Conservation (phyloP, 495 filamentous ascomycete species). For the Penicillium daleae region DNA sequence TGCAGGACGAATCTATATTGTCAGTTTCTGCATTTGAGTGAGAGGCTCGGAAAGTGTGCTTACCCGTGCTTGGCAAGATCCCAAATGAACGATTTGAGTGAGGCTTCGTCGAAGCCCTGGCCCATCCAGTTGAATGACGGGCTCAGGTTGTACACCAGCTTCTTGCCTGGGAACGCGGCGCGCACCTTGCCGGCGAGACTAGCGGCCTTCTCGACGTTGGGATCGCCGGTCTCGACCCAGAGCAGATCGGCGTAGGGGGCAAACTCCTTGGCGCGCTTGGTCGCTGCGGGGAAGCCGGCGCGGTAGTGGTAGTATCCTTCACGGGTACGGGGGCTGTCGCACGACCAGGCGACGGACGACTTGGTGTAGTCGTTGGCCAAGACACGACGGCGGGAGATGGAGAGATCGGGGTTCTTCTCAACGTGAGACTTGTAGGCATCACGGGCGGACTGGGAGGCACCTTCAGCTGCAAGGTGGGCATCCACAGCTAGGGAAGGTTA, state of each 20-base stretch:
- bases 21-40: constrained; percentile 11
- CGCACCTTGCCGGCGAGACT: constrained; percentile 78
- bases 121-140: constrained; percentile 99
- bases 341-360: constrained; percentile 76
- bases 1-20: constrained; percentile 78
- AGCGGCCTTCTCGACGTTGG: constrained; percentile 73
- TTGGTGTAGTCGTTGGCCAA: constrained; percentile 69
- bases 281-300: constrained; percentile 84
- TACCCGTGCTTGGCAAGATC: constrained; percentile 87
- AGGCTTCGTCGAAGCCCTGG: constrained; percentile 82
- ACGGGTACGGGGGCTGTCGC: constrained; percentile 90
- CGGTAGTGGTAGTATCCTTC: constrained; percentile 97
- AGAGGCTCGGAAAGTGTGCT: constrained; percentile 2
- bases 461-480: constrained; percentile 67
- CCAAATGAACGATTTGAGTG: constrained; percentile 90
- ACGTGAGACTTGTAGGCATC: constrained; percentile 65
- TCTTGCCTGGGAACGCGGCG: constrained; percentile 68
- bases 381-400: constrained; percentile 72
- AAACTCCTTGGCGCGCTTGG: constrained; percentile 89
- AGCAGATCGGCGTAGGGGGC: constrained; percentile 92
- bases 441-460: constrained; percentile 62
- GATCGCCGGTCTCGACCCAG: constrained; percentile 95
- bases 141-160: constrained; percentile 92
- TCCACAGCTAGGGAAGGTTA: constrained; percentile 61
- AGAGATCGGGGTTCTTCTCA: constrained; percentile 66